A percentile compares a stretch with the other conserved stretches of the same genome.
These are phyloP conservation scores for Heterobasidion occidentale DNA, from an alignment of 1,284 basidiomycete species.

Conservation along the genomic window DNA sequence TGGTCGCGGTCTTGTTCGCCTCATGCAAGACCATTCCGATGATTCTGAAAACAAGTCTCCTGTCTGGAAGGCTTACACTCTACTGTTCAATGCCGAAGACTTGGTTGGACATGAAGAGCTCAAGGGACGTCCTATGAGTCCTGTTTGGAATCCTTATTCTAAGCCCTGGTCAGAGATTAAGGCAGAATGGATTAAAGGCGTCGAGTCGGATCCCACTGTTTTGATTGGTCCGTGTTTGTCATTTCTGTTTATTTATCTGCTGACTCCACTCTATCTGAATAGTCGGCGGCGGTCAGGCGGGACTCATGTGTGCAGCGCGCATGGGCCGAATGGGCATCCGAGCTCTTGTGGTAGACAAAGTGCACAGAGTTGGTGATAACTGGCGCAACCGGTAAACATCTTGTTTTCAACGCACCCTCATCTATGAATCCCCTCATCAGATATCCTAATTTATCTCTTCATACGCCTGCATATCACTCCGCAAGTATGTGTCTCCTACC, in stretches of 20 bases:
- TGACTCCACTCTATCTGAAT: background rate
- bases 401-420: background rate
- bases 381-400: background rate
- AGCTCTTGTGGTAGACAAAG: background rate
- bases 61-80: background rate
- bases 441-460: background rate
- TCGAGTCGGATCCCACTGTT: background rate
- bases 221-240: background rate
- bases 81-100: background rate
- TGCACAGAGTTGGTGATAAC: background rate
- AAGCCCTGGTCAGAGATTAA: background rate
- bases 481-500: background rate
- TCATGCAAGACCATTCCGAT: background rate
- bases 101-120: background rate
- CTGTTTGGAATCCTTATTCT: background rate
- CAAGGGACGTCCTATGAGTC: background rate
- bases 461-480: background rate
- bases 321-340: background rate
- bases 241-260: background rate
- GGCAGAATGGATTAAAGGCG: background rate
- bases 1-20: background rate
- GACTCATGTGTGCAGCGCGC: background rate
- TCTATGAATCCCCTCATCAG: background rate
- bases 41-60: background rate
- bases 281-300: background rate